phyloP scores from a whole-genome alignment of 2,329 filamentous ascomycete species.

The Aureobasidium pullulans region DNA sequence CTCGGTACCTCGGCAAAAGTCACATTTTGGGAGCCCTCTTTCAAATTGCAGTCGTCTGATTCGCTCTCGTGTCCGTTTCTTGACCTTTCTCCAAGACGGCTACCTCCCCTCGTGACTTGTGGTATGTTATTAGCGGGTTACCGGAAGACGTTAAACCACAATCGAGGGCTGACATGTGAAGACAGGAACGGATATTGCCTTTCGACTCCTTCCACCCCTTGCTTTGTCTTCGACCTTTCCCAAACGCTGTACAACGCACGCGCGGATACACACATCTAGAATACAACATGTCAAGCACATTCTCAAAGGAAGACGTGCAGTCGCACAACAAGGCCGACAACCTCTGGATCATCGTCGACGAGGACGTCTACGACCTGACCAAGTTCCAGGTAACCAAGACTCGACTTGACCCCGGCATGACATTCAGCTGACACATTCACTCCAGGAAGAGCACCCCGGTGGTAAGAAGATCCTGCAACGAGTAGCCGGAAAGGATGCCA shows the following conservation, averaged over 20 bases:
- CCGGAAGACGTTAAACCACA: background rate
- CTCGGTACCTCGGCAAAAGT: conserved; percentile 1
- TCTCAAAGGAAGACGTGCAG: conserved; percentile 76
- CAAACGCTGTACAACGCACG: background rate
- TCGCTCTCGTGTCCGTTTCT: conserved; percentile 3
- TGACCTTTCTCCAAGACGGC: background rate
- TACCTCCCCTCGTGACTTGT: background rate
- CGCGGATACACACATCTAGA: background rate
- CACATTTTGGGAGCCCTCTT: background rate
- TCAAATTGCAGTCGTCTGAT: background rate
- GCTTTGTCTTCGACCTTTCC: background rate
- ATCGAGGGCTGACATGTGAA: conserved; percentile 10
- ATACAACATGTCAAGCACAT: conserved; percentile 73
- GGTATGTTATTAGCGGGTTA: conserved; percentile 2
- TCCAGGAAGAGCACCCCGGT: conserved; percentile 38
- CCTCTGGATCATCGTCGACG: conserved; percentile 85
- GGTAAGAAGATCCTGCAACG: conserved; percentile 62
- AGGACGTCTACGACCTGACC: conserved; percentile 92
- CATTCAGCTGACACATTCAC: background rate
- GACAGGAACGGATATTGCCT: background rate
- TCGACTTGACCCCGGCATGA: background rate
- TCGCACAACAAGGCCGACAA: conserved; percentile 82
- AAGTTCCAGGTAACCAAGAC: conserved; percentile 39
- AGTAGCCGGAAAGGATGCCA: conserved; percentile 59
- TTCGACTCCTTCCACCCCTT: conserved; percentile 10